Base-by-base conservation (phyloP, 495 filamentous ascomycete genomes). In the Bathelium albidoporum region DNA sequence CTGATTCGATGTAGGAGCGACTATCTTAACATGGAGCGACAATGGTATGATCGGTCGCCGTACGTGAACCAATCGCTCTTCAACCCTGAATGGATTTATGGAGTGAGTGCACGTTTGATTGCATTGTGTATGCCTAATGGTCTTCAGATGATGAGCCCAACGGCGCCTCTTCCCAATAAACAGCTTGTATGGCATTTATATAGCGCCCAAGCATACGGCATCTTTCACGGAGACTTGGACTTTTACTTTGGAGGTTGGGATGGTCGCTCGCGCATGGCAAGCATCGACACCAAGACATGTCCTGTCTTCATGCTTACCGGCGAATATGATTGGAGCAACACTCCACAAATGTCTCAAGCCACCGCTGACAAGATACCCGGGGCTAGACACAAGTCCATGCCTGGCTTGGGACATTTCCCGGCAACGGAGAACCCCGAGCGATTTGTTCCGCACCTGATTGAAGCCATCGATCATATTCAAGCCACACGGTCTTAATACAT, bases 191-290 rank as follows among this genome's bases (percentile, higher is more conserved):
- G 74, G 74, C 74, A 75, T 58, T 64, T 71, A 32, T 76, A 76
- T 66, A 69, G 65, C 41, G 66, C 65, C 12, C 74, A 77, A 70
- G 75, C 73, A 11, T 73, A 75, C 61, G 74, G 74, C 32, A 71
- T 77, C 53, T 77, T 75, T 65, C 69, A 74, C 63, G 74, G 75
- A 36, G 75, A 77, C 60, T 68, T 76, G 22, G 73, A 77, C 62
- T 77, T 77, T 60, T 77, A 77, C 68, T 77, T 77, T 64, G 68
- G 70, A 20, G 74, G 75, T 43, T 77, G 74, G 73, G 75, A 77
- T 62, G 75, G 74, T 10, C 66, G 75, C 2, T 69, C 66, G 1
- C 67, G 75, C n/a, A 68, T 77, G 58, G 63, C 65, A 7, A 61
- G 22, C 18, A 77, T 77, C 60, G 71, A 77, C 59, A 75, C 71